These are phyloP conservation scores for Globisporangium apiculatum DNA, from an alignment of 352 stramenopile species.

Conservation along the genomic window DNA sequence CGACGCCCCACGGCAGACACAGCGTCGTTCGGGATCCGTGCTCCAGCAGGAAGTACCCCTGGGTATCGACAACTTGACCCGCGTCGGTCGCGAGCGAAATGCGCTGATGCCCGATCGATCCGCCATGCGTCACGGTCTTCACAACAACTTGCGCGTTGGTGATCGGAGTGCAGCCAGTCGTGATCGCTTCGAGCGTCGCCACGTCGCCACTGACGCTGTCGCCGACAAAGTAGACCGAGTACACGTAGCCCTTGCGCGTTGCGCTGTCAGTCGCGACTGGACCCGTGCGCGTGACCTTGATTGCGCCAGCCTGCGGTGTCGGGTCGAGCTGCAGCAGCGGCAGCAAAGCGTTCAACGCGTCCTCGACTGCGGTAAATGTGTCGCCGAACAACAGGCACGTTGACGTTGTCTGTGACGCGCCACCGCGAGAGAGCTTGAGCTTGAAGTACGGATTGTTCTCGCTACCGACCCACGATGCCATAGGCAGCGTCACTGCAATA, in stretches of 20 bases:
- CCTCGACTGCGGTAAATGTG: constrained; percentile 14
- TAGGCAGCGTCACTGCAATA: constrained; percentile 32
- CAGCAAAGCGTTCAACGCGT: constrained; percentile 18
- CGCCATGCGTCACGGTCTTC: constrained; percentile 64
- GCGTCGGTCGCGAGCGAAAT: constrained; percentile 79
- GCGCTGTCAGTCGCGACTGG: constrained; percentile 24
- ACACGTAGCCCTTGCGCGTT: constrained; percentile 71
- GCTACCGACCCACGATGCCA: constrained; percentile 15
- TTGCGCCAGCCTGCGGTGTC: constrained; percentile 19
- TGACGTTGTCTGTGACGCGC: constrained; percentile 17
- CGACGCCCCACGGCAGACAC: constrained; percentile 57
- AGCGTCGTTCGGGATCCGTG: constrained; percentile 17
- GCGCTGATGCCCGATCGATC: constrained; percentile 68
- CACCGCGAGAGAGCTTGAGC: constrained; percentile 34
- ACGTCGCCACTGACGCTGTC: constrained; percentile 80
- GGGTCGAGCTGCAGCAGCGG: constrained; percentile 15
- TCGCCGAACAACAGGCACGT: constrained; percentile 38
- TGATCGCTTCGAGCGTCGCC: constrained; percentile 21
- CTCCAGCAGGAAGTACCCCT: constrained; percentile 48
- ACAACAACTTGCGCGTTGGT: constrained; percentile 21
- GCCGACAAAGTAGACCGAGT: constrained; percentile 91
- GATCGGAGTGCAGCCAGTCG: constrained; percentile 21
- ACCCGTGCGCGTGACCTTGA: constrained; percentile 49
- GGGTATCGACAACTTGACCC: constrained; percentile 48
- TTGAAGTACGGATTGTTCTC: constrained; percentile 22